phyloP scores from a whole-genome alignment of 2,329 filamentous ascomycete genomes.

The Cyclaneusma minus region DNA sequence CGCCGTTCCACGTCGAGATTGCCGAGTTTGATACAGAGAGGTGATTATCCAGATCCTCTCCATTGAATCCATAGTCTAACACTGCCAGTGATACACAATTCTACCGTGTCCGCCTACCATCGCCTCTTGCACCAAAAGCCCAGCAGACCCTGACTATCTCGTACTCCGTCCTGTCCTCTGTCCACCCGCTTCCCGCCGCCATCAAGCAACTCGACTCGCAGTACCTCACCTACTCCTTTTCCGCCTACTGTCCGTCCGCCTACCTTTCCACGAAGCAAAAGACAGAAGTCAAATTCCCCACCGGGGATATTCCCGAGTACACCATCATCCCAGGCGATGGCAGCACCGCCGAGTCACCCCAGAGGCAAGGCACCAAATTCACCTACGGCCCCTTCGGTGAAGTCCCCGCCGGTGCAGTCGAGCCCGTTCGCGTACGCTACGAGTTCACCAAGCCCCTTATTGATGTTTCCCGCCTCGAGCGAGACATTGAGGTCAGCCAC shows the following conservation, averaged over 20 bases:
- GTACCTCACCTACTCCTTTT: constrained; percentile 75
- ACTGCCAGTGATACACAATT: constrained; percentile 53
- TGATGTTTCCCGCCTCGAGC: constrained; percentile 64
- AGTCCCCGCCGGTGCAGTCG: constrained; percentile 58
- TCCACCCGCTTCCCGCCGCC: constrained; percentile 62
- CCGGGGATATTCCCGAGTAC: constrained; percentile 67
- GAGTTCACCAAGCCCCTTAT: constrained; percentile 89
- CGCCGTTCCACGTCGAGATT: constrained; percentile 52
- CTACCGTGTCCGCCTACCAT: constrained; percentile 68
- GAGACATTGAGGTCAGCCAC: constrained; percentile 89
- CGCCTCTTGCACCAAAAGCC: constrained; percentile 56
- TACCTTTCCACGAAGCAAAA: constrained; percentile 88
- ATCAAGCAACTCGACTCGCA: constrained; percentile 80
- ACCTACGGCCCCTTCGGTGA: constrained; percentile 84
- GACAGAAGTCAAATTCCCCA: constrained; percentile 86
- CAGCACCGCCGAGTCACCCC: constrained; percentile 49
- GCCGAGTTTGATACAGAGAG: constrained; percentile 49
- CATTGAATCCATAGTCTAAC: too few relatives aligned
- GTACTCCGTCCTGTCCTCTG: constrained; percentile 66
- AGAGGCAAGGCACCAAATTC: constrained; percentile 72
- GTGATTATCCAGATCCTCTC: too few relatives aligned
- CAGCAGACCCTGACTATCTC: constrained; percentile 81
- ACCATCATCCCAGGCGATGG: constrained; percentile 53
- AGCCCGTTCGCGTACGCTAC: constrained; percentile 69
- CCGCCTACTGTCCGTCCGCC: constrained; percentile 66